Percentiles rank a stretch among this genome's conserved stretches.
Evolutionary conservation across 2,329 filamentous ascomycete genomes (phyloP).

Genomic region (Ascochyta viciae-villosae): DNA sequence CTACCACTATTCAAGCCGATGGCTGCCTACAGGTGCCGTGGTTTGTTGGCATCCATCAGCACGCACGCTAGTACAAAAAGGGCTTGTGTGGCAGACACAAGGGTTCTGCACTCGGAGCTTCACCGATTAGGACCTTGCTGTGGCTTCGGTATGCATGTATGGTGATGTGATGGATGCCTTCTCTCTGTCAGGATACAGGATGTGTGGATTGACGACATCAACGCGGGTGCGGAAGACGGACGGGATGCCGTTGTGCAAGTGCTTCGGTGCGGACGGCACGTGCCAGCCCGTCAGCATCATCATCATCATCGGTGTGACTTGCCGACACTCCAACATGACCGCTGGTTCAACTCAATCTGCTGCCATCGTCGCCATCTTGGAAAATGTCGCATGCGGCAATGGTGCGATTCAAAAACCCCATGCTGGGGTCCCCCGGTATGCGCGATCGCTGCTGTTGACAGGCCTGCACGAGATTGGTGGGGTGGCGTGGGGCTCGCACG

Average conservation of each 20-base stretch:
- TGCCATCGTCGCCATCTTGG: neutral
- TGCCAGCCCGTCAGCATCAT: slow-evolving; percentile 18
- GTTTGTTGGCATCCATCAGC: neutral
- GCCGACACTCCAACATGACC: slow-evolving; percentile 1
- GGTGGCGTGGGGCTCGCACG: slow-evolving; percentile 9
- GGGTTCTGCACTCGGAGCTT: neutral
- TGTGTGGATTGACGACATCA: slow-evolving; percentile 5
- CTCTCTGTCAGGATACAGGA: neutral
- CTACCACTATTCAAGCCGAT: slow-evolving; percentile 2
- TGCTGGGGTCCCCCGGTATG: neutral
- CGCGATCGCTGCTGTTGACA: neutral
- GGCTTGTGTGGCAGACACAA: neutral
- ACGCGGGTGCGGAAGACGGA: slow-evolving; percentile 6
- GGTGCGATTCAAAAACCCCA: neutral
- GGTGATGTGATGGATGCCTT: neutral
- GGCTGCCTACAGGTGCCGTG: slow-evolving; percentile 3
- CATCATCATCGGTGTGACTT: slow-evolving; percentile 26
- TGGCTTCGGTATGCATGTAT: neutral
- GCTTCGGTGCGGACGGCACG: slow-evolving; percentile 25
- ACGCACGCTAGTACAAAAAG: neutral
- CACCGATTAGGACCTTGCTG: slow-evolving; percentile 2
- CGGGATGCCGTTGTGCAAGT: slow-evolving; percentile 11
- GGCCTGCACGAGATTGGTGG: neutral
- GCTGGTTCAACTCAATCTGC: slow-evolving; percentile 3
- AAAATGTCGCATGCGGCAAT: neutral